Percentiles rank a stretch among this genome's conserved stretches.
Conservation (phyloP, 2,329 filamentous ascomycete genomes). For the Metarhizium guizhouense region DNA sequence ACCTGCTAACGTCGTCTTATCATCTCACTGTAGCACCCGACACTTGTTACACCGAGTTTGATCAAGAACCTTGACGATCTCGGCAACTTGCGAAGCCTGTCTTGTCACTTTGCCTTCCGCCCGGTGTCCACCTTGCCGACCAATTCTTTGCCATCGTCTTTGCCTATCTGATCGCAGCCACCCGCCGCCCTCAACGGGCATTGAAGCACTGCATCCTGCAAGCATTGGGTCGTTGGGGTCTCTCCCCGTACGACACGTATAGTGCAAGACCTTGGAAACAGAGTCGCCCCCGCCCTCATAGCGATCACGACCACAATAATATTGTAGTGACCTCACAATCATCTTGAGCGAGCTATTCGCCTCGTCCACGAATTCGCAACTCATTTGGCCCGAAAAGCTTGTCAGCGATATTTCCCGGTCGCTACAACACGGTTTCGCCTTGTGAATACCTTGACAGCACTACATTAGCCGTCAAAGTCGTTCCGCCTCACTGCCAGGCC, state of each 20-base stretch:
- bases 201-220: slow-evolving; percentile 3
- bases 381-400: slow-evolving; percentile 12
- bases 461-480: slow-evolving; percentile 16
- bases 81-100: background rate
- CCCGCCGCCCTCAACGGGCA: background rate
- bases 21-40: background rate
- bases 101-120: background rate
- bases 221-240: slow-evolving; percentile 17
- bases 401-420: background rate
- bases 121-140: background rate
- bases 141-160: background rate
- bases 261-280: background rate
- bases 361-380: slow-evolving; percentile 15
- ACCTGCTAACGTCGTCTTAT: background rate
- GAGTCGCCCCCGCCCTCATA: background rate
- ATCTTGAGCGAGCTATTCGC: slow-evolving; percentile 19
- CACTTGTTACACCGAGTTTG: background rate
- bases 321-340: background rate
- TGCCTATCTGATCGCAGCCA: background rate
- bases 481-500: background rate
- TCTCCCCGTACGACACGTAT: slow-evolving; percentile 12
- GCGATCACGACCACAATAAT: background rate
- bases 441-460: slow-evolving; percentile 12
- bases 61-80: background rate
- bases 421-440: slow-evolving; percentile 5